Evolutionary conservation across 805 yeast species (phyloP).

Genomic region (Wickerhamomyces xylosicus): DNA sequence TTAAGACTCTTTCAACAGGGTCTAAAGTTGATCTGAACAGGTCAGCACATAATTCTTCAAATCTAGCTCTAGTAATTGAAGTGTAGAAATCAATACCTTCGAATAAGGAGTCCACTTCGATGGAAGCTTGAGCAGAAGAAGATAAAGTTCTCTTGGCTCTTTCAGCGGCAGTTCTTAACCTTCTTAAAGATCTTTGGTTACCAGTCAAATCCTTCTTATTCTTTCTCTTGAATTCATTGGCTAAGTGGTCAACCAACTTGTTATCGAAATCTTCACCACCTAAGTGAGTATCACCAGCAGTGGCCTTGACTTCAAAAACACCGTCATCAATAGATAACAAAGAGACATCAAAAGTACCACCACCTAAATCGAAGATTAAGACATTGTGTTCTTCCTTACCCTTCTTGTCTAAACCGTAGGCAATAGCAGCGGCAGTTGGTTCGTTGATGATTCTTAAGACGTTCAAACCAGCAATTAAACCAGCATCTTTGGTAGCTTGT

Average conservation of each 20-base stretch:
- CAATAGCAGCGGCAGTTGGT: conserved; percentile 98
- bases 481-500: conserved; percentile 98
- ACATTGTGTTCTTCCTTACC: conserved; percentile 77
- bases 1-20: conserved; percentile 94
- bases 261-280: conserved; percentile 99
- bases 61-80: conserved; percentile 96
- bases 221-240: conserved; percentile 95
- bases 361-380: conserved; percentile 92
- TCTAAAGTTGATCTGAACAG: conserved; percentile 90
- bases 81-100: conserved; percentile 98
- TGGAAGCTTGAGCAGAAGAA: conserved; percentile 92
- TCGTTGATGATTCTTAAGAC: conserved; percentile 92
- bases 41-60: conserved; percentile 95
- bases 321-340: conserved; percentile 90
- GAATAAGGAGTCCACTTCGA: conserved; percentile 91
- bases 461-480: conserved; percentile 91
- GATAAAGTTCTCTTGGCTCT: conserved; percentile 98
- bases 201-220: conserved; percentile 87
- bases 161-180: conserved; percentile 98
- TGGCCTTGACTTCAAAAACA: conserved; percentile 94
- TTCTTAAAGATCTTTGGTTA: conserved; percentile 96
- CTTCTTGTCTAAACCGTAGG: conserved; percentile 76
- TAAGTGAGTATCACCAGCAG: conserved; percentile 74
- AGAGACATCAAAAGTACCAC: conserved; percentile 98
- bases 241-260: conserved; percentile 90